Evolutionary conservation across 768 basidiomycete species (phyloP).

Genomic region (Porphyrellus cyaneotinctus): DNA sequence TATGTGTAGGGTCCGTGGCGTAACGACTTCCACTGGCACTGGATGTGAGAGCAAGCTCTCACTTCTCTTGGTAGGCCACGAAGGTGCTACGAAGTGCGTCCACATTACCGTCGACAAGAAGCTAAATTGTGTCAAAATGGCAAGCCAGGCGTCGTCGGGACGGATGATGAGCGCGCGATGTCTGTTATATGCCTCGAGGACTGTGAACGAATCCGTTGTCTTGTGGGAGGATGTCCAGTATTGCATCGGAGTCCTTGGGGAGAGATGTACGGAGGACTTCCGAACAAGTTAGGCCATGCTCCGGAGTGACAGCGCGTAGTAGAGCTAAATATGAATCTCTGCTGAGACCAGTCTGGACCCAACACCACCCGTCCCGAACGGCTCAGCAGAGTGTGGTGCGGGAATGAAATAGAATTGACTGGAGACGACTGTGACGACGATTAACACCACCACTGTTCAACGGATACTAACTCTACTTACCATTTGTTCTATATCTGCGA

Average conservation of each 20-base stretch:
- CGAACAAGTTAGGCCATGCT: background rate
- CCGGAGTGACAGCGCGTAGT: background rate
- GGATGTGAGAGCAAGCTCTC: conserved; percentile 17
- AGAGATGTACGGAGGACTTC: conserved; percentile 1
- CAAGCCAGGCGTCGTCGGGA: conserved; percentile 43
- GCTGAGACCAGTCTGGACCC: background rate
- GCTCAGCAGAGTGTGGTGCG: background rate
- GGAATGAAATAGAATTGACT: background rate
- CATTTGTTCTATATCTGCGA: background rate
- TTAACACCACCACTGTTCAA: background rate
- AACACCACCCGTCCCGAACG: background rate
- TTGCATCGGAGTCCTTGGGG: background rate
- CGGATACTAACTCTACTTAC: background rate
- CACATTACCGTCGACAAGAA: too few species aligned
- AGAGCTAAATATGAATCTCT: background rate
- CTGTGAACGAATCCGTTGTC: conserved; percentile 28
- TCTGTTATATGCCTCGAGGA: conserved; percentile 24
- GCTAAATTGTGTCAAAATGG: background rate
- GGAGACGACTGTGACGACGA: background rate
- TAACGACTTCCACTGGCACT: background rate
- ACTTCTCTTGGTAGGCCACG: conserved; percentile 18
- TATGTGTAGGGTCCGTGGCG: conserved; percentile 26
- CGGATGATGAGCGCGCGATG: conserved; percentile 35
- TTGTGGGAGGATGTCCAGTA: conserved; percentile 17
- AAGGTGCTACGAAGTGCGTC: conserved; percentile 23